Evolutionary conservation across 2,329 filamentous ascomycete species (phyloP), one percentile per base, ranked within the genome.

Genomic region (Aspergillus luchuensis): DNA sequence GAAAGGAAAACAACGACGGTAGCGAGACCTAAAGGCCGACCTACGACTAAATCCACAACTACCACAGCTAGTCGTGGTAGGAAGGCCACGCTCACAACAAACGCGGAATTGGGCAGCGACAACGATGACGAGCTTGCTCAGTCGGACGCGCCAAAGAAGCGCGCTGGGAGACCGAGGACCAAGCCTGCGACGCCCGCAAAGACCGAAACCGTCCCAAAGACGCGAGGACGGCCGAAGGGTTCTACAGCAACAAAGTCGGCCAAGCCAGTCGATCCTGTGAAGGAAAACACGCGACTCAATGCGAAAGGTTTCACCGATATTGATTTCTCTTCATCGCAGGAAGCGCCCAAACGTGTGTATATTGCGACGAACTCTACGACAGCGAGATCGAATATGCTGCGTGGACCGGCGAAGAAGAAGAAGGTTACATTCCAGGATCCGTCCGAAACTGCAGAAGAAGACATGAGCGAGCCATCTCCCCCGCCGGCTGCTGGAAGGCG

Each of bases 351-450:
- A 45, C 65, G 69, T 7, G 66, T 74, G 3, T 59, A 66, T 17
- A 69, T 74, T 36, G 66, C 70, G 10, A 74, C 71, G 0, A 67
- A 69, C 33, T 75, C 73, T 3, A 66, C 68, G 11, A 60, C 62
- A 0, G 68, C 71, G 63, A 66, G 71, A 10, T 72, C 74, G 43
- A 76, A 71, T 51, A 58, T 71, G 39, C 54, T 71, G 28, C 71
- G 69, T 23, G 72, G 72, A 7, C 69, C 72, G 8, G 70, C 72
- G 1, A 72, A 76, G 54, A 77, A 75, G 66, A 81, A 80, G 69
- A 81, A 75, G 45, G 81, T 82, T 23, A 81, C 79, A 2, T 82
- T 82, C 63, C 71, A 79, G 58, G 78, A 81, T 57, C 62, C 71
- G 1, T 69, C 72, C 2, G 76, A 76, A 5, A 76, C 77, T 4